Conservation (phyloP, 2,329 filamentous ascomycete genomes). For the Aurifilum marmelostoma region DNA sequence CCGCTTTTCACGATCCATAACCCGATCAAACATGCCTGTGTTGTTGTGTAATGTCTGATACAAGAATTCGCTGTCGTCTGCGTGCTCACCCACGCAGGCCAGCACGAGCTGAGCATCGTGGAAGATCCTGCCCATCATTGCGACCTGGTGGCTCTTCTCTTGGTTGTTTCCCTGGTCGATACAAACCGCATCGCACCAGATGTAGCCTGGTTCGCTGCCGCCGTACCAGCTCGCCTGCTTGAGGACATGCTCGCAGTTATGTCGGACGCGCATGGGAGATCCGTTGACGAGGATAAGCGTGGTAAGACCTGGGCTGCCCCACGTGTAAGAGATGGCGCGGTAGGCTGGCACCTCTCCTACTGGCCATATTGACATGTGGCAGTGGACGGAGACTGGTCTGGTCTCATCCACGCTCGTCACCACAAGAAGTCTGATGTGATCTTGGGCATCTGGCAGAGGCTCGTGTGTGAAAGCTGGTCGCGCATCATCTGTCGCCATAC, state of each 20-base stretch:
- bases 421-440: background rate
- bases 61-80: conserved; percentile 16
- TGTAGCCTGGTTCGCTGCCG: background rate
- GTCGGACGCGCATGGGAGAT: background rate
- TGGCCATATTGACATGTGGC: conserved; percentile 1
- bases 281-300: conserved; percentile 2
- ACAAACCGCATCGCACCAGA: conserved; percentile 24
- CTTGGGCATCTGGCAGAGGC: background rate
- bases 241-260: conserved; percentile 18
- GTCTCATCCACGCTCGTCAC: background rate
- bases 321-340: conserved; percentile 19
- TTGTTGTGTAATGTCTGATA: background rate
- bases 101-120: conserved; percentile 12
- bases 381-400: background rate
- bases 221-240: conserved; percentile 9
- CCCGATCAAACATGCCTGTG: too few species aligned
- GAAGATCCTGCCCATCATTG: conserved; percentile 15
- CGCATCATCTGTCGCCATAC: background rate
- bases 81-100: conserved; percentile 19
- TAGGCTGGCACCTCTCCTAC: background rate
- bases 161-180: conserved; percentile 17
- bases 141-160: conserved; percentile 14
- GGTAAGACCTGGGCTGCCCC: background rate
- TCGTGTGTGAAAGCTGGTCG: background rate
- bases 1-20: background rate